Evolutionary conservation across 129 eudicot genomes (phyloP).

Genomic region (Chrysanthemum lavandulifolium): DNA sequence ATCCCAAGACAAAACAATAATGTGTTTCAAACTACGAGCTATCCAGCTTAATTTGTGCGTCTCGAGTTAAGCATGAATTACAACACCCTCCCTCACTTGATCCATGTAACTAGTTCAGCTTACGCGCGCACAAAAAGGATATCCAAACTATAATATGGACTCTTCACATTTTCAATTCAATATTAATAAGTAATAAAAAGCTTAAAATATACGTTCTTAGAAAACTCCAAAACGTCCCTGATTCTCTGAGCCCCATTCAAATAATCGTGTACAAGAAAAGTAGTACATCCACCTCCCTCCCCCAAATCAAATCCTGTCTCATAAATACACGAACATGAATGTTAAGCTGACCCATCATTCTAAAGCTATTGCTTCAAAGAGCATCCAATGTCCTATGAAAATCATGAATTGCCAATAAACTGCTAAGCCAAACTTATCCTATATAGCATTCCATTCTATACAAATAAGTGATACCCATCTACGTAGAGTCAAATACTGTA

Average conservation of each 20-base stretch:
- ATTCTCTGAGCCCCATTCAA: no score
- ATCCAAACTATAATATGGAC: no score
- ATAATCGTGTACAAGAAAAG: no score
- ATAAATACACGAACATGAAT: no score
- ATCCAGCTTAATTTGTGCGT: not conserved
- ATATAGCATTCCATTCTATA: no score
- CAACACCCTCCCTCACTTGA: not conserved
- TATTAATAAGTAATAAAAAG: not conserved
- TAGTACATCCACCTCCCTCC: no score
- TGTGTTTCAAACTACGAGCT: not conserved
- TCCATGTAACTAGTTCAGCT: not conserved
- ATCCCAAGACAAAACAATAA: not conserved
- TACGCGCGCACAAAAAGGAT: not conserved
- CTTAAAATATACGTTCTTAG: not conserved
- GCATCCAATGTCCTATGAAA: not conserved
- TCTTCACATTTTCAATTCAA: not conserved
- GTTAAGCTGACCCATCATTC: not conserved
- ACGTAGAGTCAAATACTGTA: no score
- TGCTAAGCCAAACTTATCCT: not conserved
- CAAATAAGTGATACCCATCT: no score
- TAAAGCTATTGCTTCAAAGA: not conserved
- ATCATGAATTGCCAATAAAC: not conserved
- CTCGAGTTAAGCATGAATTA: not conserved
- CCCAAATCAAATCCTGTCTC: no score
- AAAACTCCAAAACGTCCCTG: not conserved